Conservation (phyloP, 78 protist species). For the slime mould (Dictyostelium discoideum) region dicty_2.7 NC_007088.5:3790501-3791000, state of each 20-base stretch:
- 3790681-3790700: slow-evolving; percentile 28
- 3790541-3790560: background rate
- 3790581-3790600: background rate
- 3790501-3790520: background rate
- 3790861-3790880: background rate
- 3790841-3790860: background rate
- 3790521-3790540: background rate
- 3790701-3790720: background rate
- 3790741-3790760: background rate
- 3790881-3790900: background rate
- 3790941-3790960: background rate
- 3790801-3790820: background rate
- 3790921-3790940: background rate
- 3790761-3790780: background rate
- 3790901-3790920: slow-evolving; percentile 7
- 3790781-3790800: background rate
- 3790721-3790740: background rate
- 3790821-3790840: background rate
- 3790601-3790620: slow-evolving; percentile 49
- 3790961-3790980: background rate
- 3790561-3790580: slow-evolving; percentile 28
- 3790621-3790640: background rate
- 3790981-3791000: background rate
- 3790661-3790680: background rate
- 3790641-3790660: slow-evolving; percentile 12